Conservation (phyloP, 305 asterid genomes). For the Fraxinus xanthoxyloides region DNA sequence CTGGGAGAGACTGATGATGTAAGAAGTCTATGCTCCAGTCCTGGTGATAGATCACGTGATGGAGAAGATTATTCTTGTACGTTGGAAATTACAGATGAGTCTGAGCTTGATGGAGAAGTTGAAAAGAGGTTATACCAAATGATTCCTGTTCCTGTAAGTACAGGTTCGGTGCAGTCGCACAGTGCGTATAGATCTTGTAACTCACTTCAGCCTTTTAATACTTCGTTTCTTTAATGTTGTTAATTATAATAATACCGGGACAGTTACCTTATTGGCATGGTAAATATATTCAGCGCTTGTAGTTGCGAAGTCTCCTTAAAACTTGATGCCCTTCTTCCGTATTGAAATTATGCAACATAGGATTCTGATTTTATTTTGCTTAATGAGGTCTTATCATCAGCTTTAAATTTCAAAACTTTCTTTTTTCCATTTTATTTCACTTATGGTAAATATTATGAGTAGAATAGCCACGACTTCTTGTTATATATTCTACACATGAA, state of each 20-base stretch:
- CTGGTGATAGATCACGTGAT: conserved; percentile 64
- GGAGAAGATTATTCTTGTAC: conserved; percentile 54
- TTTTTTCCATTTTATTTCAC: not conserved
- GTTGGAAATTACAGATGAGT: conserved; percentile 78
- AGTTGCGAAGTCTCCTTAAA: not conserved
- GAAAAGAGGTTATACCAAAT: conserved; percentile 79
- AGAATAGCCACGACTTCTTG: not conserved
- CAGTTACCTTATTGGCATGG: not conserved
- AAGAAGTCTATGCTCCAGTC: conserved; percentile 69
- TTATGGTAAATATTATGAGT: not conserved
- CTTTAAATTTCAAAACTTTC: not conserved
- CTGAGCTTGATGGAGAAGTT: conserved; percentile 84
- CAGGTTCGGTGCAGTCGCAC: conserved; percentile 13
- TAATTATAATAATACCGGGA: not conserved
- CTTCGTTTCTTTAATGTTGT: conserved; percentile 1
- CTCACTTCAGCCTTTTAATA: not conserved
- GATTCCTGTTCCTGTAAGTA: conserved; percentile 78
- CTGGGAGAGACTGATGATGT: conserved; percentile 48
- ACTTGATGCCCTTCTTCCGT: not conserved
- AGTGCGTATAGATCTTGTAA: conserved; percentile 8
- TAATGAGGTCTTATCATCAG: not conserved
- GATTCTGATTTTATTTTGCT: not conserved
- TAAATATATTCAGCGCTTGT: not conserved
- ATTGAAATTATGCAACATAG: not conserved
- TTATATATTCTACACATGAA: not conserved